Conservation (phyloP, 2,329 filamentous ascomycete species). For the Fusarium humuli region DNA sequence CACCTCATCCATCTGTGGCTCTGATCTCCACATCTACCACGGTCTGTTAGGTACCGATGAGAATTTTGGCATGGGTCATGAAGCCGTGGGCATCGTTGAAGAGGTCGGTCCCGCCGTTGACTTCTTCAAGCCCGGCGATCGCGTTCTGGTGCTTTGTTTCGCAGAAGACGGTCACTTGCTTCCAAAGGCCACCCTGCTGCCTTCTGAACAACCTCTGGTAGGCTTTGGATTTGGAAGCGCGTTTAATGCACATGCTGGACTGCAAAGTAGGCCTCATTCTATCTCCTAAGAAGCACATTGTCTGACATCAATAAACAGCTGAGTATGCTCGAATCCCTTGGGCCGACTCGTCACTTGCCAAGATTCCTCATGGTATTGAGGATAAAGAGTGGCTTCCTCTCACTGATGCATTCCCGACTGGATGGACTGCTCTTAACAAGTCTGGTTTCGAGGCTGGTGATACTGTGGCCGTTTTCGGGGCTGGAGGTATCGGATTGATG, state of each 20-base stretch:
- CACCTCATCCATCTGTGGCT: conserved; percentile 7
- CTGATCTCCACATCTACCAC: conserved; percentile 20
- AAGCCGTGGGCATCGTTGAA: conserved; percentile 9
- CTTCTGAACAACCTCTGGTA: not conserved
- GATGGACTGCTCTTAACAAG: conserved; percentile 4
- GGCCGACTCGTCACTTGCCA: conserved; percentile 12
- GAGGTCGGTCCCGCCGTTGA: conserved; percentile 20
- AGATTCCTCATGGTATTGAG: conserved; percentile 2
- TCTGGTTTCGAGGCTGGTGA: conserved; percentile 27
- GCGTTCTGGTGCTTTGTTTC: not conserved
- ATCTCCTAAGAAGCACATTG: accelerated
- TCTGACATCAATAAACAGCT: not conserved
- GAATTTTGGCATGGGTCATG: not conserved
- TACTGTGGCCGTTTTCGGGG: conserved; percentile 29
- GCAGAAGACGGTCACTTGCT: conserved; percentile 13
- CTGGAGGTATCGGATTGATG: conserved; percentile 22
- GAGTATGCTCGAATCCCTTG: conserved; percentile 18
- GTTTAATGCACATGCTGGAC: not conserved
- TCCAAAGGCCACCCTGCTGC: not conserved
- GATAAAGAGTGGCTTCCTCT: conserved; percentile 19
- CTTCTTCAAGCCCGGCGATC: conserved; percentile 10
- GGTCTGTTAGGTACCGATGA: not conserved
- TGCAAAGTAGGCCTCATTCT: not conserved
- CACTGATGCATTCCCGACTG: conserved; percentile 23
- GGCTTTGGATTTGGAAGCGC: not conserved